Base-by-base conservation (phyloP, 148 eudicot species). In the Oxyria digyna region DNA sequence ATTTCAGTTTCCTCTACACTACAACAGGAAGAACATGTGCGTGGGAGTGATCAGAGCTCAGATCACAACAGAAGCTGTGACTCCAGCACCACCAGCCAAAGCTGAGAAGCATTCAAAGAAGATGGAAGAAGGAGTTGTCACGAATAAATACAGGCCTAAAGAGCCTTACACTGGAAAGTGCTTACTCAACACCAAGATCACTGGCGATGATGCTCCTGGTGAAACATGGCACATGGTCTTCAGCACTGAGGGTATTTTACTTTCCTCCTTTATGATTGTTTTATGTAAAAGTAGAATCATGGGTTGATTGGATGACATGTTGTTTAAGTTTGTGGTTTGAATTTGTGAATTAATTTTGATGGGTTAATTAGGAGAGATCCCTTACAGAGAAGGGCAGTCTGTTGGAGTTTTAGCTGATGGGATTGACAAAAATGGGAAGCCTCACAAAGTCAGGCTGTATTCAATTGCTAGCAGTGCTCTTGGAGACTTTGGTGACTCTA, bases 201-300 rank as follows among this genome's bases (percentile, higher is more conserved):
- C 99, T 15, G 97, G 85, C 4, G 99, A 91, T 72, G 96, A 91
- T 85, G 97, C 99, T 27, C 99, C 97, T 26, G 99, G 99, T 67
- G 99, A 95, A 71, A 95, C 99, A 35, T 91, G 97, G 96, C 99
- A 95, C 79, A 95, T 95, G 97, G 96, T 95, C 78, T 91, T 95
- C 78, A 66, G 72, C 80, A 90, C 93, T 68, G 96, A 91, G 67
- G 99, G 99, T 95, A 83, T 6, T 18, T 59, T 59, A 14, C 41
- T 45, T 45, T 13, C 49, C 2, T 17, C 18, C n/a, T n/a, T n/a
- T n/a, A n/a, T n/a, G n/a, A n/a, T n/a, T n/a, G n/a, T 35, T 3
- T 35, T 35, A 3, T 35, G 38, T 35, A 6, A 35, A 35, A 35
- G 38, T 5, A 7, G 37, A 33, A 33, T 2, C 37, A 33, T 2